Base-by-base conservation (phyloP, 495 filamentous ascomycete species). In the Pseudevernia furfuracea region DNA sequence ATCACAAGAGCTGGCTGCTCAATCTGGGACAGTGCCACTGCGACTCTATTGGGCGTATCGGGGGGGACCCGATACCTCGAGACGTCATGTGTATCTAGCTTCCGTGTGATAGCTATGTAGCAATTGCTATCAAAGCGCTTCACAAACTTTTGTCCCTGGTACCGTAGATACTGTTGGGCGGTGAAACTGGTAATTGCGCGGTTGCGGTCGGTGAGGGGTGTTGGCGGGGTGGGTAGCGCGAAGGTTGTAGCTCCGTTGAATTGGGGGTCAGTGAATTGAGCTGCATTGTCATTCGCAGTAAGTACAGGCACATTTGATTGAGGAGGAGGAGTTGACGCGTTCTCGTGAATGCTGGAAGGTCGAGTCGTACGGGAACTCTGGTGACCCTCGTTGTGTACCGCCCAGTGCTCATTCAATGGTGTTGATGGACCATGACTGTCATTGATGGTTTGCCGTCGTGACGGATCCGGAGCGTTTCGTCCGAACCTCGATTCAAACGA, bases 31-130 rank as follows among this genome's bases (percentile, higher is more conserved):
- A 98, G 80, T 11, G 93, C 92, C 34, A 87, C 83, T 21, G 79
- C 76, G 32, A 96, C 82, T 21, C 83, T 84, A 49, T 79, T 70
- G 21, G 80, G 76, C 5, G 76, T 71, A 4, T 73, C 67, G 6
- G 74, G 70, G 46, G 68, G 74, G 46, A 76, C 74, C 25, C 91
- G 85, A 67, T 86, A 81, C 30, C 91, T 83, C 28, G 90, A 92
- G 36, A 98, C 84, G 72, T 98, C 94, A 73, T 98, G 94, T 4
- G 94, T 98, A 71, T 98, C 94, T n/a, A 98, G 85, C 75, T 98
- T 98, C 65, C 94, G 89, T 9, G 94, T 97, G 74, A 97, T 96
- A 65, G 94, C 92, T 63, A 98, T 97, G 77, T 98, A 98, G 78
- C 94, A 97, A 72, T 98, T 98, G 67, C 90, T 88, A 75, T 98